phyloP scores from a whole-genome alignment of 2,329 filamentous ascomycete species.

The Xylariales sp. region DNA sequence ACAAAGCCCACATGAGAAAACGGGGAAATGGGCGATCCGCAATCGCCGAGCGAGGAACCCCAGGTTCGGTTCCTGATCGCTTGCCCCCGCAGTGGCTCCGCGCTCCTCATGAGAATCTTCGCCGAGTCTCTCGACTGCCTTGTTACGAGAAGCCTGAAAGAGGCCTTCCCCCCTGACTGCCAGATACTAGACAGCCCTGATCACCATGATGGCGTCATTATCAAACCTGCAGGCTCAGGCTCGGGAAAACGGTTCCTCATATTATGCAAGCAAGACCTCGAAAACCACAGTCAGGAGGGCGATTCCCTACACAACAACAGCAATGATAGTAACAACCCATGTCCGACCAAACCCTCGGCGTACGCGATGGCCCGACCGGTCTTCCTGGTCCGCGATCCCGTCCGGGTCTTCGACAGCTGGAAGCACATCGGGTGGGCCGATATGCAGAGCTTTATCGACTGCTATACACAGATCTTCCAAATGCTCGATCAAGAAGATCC shows the following conservation, averaged over 20 bases:
- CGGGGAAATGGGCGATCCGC: not conserved
- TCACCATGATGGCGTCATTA: not conserved
- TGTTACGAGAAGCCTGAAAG: not conserved
- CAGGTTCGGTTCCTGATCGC: not conserved
- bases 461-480: not conserved
- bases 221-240: not conserved
- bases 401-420: slow-evolving; percentile 1
- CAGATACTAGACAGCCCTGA: not conserved
- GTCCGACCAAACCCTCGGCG: not conserved
- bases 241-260: not conserved
- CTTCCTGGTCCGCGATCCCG: not conserved
- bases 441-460: not conserved
- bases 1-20: no score
- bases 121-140: not conserved
- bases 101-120: not conserved
- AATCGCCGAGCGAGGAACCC: not conserved
- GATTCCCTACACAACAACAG: not conserved
- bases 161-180: not conserved
- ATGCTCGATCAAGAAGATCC: not conserved
- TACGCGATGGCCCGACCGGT: not conserved
- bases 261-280: not conserved
- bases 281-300: not conserved
- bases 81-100: not conserved
- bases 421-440: not conserved
- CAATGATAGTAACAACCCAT: no score